Evolutionary conservation across 306 rosid genomes (phyloP), one percentile per base, ranked within the genome.

Genomic region (Styphnolobium japonicum): DNA sequence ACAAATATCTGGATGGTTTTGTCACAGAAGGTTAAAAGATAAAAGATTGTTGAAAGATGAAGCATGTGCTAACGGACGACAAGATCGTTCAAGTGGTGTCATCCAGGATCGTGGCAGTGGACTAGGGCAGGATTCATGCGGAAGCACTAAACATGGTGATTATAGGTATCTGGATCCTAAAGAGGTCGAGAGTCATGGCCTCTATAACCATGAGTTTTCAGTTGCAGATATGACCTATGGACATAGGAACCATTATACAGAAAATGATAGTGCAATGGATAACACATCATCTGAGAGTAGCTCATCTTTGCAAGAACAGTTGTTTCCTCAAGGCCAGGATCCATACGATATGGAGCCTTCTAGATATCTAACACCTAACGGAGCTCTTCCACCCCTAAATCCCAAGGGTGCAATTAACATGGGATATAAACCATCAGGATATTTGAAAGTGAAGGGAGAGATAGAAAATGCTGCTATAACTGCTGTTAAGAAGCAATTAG

Each of bases 1-100:
- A 82, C 99, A 95, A 88, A 81, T 95, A 64, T 93, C 99, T 78
- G 99, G 99, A 80, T 95, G 99, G 99, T 93, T 95, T 88, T 95
- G 99, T 86, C 99, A 95, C 87, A 90, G 99, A 86, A 85, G 99
- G 81, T 86, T 95, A 81, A 95, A 95, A 79, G 99, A 95, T 81
- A 95, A 93, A 87, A 86, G 90, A 84, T 70, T 87, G 86, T 75
- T 64, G 71, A 85, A 80, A 75, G 93, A 87, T 56, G 99, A 93
- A 76, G 80, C 89, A 4, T 67, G 31, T 78, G 85, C 86, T 48
- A 95, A 85, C 79, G 95, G 90, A 56, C 92, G 99, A 21, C 99
- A 89, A 80, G 99, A 95, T 87, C 98, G 91, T 80, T 90, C 97
- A 43, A 93, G 98, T 11, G 94, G 90, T 27, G 94, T 93, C 58